Evolutionary conservation across 139 green algal species (phyloP), one percentile per base, ranked within the genome.

Genomic region (Trebouxia sp.): DNA sequence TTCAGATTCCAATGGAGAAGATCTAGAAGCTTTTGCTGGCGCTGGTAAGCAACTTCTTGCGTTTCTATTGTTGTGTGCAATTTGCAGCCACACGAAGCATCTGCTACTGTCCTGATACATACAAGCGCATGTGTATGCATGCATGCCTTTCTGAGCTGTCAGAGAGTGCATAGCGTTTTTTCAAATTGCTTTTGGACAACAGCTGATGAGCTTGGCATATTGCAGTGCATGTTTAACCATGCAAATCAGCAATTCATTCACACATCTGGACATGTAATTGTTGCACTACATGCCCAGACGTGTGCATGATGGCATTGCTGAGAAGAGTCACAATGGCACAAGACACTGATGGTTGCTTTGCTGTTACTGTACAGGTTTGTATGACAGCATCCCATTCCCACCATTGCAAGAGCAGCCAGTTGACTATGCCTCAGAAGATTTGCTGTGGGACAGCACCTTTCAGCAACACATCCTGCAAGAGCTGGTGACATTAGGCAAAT

Each of bases 1-100:
- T 22, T 97, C 91, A 35, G 96, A 99, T 85, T 97, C 93, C 32
- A 99, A 98, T 81, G 96, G 93, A 12, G 94, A 98, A 83, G 94
- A 98, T 80, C 86, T 98, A 72, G 92, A 95, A 75, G 86, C 86
- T 38, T 96, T 95, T 83, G 93, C 94, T 1, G 93, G 93, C 1
- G 94, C 94, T 28, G 93, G 84, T 79, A 55, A 62, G 51, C 9
- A 9, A 7, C 26, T 38, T 15, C 22, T 15, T 65, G 55, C 26
- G 7, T 11, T 10, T 9, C 22, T 65, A 15, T 0, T 37, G 26
- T 65, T 65, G 55, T 12, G 24, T 65, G 24, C 24, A 37, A 15
- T 5, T 32, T 3, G 1, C 2, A 6, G 15, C 2, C 47, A 26
- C 14, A 26, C 14, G 48, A 12, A 56, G 48, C 15, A 56, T 56